phyloP scores from a whole-genome alignment of 2,329 filamentous ascomycete species.

The Penicillium sp. region DNA sequence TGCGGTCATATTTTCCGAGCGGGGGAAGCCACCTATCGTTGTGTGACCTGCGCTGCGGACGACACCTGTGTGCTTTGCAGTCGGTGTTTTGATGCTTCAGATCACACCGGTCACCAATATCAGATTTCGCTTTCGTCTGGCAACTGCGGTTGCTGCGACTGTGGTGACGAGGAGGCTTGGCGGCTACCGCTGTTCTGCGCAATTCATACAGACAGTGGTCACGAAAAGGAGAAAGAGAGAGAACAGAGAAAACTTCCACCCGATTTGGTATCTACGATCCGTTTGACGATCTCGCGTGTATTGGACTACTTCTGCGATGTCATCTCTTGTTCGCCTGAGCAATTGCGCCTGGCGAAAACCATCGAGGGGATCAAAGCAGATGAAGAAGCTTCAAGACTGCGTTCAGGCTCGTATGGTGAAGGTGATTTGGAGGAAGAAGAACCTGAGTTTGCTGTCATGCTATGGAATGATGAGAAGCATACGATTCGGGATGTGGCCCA shows the following conservation, averaged over 20 bases:
- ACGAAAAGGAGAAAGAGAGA: conserved; percentile 48
- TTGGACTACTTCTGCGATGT: conserved; percentile 98
- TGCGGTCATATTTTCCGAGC: conserved; percentile 97
- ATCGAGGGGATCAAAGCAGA: conserved; percentile 76
- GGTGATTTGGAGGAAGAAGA: conserved; percentile 62
- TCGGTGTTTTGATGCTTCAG: conserved; percentile 90
- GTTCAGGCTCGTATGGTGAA: conserved; percentile 68
- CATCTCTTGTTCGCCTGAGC: conserved; percentile 95
- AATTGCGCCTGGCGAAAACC: conserved; percentile 82
- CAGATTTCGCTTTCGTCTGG: conserved; percentile 83
- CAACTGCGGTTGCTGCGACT: conserved; percentile 96
- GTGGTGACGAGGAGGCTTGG: conserved; percentile 95
- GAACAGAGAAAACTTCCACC: conserved; percentile 69
- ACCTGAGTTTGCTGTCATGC: conserved; percentile 75
- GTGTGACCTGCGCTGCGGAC: conserved; percentile 89
- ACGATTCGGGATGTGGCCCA: conserved; percentile 87
- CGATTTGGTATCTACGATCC: conserved; percentile 73
- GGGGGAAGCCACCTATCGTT: conserved; percentile 90
- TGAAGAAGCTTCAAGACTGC: conserved; percentile 74
- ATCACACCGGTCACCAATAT: conserved; percentile 90
- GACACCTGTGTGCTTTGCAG: conserved; percentile 95
- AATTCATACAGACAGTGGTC: conserved; percentile 71
- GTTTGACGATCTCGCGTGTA: conserved; percentile 78
- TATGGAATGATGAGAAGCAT: conserved; percentile 99
- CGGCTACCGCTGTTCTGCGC: conserved; percentile 77